These are phyloP conservation scores for Trichoderma pleuroti DNA, from an alignment of 2,329 filamentous ascomycete species.

Conservation along the genomic window DNA sequence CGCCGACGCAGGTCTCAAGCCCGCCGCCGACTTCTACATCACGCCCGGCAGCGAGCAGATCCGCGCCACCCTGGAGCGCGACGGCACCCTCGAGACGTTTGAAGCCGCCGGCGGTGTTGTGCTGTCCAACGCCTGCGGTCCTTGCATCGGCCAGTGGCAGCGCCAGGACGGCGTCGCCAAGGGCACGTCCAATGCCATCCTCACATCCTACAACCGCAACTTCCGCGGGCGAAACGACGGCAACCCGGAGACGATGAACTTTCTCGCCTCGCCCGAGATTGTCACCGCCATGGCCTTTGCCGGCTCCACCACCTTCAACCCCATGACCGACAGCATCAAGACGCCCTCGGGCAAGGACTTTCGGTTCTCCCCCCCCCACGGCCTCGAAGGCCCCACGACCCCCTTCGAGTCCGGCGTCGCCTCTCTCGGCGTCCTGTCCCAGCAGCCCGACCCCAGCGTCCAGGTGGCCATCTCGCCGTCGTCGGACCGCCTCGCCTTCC, in stretches of 20 bases:
- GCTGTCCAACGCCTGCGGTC: constrained; percentile 91
- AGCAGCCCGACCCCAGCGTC: constrained; percentile 65
- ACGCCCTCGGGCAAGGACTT: constrained; percentile 79
- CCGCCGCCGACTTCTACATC: constrained; percentile 89
- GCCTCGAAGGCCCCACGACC: constrained; percentile 57
- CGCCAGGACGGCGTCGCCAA: constrained; percentile 81
- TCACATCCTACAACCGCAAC: constrained; percentile 98
- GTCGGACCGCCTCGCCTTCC: constrained; percentile 84
- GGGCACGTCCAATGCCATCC: constrained; percentile 86
- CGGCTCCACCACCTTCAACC: constrained; percentile 92
- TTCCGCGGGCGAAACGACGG: constrained; percentile 97
- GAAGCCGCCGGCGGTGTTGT: constrained; percentile 81
- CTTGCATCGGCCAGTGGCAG: constrained; percentile 94
- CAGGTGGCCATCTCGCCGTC: constrained; percentile 76
- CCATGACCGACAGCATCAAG: constrained; percentile 78
- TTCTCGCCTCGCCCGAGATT: constrained; percentile 92
- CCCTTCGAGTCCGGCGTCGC: constrained; percentile 77
- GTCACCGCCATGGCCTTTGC: constrained; percentile 96
- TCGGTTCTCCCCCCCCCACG: constrained; percentile 76
- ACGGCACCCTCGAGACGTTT: constrained; percentile 82
- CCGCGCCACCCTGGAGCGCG: constrained; percentile 85
- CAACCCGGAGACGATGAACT: constrained; percentile 97
- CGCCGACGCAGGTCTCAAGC: constrained; percentile 80
- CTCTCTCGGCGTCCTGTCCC: constrained; percentile 68
- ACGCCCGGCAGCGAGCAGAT: constrained; percentile 97